phyloP scores from a whole-genome alignment of 2,329 filamentous ascomycete species.

The Aspergillus aculeatinus region DNA sequence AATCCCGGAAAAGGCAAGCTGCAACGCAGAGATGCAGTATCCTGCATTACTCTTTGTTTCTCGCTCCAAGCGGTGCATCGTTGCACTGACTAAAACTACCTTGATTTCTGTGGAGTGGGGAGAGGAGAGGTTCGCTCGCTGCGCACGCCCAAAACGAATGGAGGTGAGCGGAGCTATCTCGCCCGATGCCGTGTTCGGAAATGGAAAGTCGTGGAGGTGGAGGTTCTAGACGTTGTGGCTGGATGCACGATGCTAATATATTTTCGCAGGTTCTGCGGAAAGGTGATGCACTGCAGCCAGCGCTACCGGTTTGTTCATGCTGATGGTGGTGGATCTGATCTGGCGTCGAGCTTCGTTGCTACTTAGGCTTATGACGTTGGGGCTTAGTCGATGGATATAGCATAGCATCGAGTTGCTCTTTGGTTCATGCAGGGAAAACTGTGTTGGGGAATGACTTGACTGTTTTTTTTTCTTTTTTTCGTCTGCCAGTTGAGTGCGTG shows the following conservation, averaged over 20 bases:
- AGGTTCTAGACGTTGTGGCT: background rate
- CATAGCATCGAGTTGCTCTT: no score
- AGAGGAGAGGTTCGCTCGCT: background rate
- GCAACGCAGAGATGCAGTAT: background rate
- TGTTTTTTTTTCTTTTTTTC: no score
- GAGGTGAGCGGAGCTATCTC: background rate
- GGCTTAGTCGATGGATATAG: no score
- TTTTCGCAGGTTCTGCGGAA: background rate
- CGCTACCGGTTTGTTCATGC: background rate
- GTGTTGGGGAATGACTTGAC: no score
- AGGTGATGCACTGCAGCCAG: background rate
- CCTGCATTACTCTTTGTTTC: background rate
- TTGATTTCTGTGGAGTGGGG: background rate
- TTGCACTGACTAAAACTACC: background rate
- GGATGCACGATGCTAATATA: background rate
- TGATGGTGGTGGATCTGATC: background rate
- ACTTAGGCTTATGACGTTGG: background rate
- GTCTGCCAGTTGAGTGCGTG: no score
- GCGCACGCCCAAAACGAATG: background rate
- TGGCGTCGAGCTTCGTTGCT: background rate
- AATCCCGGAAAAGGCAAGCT: background rate
- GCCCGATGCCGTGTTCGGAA: background rate
- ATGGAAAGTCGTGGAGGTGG: background rate
- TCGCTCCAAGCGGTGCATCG: background rate
- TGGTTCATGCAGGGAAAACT: no score